Evolutionary conservation across 2,329 filamentous ascomycete genomes (phyloP).

Genomic region (Ceratocystiopsis minuta): DNA sequence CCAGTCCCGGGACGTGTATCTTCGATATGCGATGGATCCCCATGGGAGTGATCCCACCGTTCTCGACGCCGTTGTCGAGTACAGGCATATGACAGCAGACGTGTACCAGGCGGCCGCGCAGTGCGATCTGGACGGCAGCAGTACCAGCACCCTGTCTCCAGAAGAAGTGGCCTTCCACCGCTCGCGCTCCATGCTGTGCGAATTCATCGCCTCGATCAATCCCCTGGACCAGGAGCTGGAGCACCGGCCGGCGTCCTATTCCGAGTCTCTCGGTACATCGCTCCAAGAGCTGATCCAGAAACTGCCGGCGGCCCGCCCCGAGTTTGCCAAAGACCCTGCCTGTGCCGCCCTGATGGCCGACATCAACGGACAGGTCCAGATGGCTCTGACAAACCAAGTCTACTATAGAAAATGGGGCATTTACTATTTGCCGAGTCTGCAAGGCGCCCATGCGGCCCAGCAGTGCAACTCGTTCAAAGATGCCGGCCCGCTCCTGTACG

Average conservation of each 20-base stretch:
- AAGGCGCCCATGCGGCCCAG: conserved; percentile 37
- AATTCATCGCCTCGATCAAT: conserved; percentile 28
- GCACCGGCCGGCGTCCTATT: conserved; percentile 12
- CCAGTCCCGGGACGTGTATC: conserved; percentile 38
- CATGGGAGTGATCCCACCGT: background rate
- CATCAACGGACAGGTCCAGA: conserved; percentile 31
- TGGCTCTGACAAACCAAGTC: conserved; percentile 22
- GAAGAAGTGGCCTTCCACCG: conserved; percentile 31
- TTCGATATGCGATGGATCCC: conserved; percentile 17
- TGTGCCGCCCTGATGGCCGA: conserved; percentile 32
- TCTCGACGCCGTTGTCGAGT: conserved; percentile 19
- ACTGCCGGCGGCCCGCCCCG: conserved; percentile 1
- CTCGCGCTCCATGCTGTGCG: conserved; percentile 30
- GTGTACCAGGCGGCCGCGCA: background rate
- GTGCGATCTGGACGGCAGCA: background rate
- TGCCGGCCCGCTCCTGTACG: conserved; percentile 36
- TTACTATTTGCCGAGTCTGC: conserved; percentile 39
- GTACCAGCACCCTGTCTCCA: conserved; percentile 10
- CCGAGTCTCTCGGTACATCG: conserved; percentile 2
- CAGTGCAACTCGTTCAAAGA: conserved; percentile 46
- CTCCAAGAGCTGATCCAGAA: background rate
- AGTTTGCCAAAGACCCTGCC: conserved; percentile 14
- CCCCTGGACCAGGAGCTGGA: conserved; percentile 21
- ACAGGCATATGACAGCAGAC: conserved; percentile 13
- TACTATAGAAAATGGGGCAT: conserved; percentile 34